A percentile compares a stretch with the other conserved stretches of the same genome.
Conservation (phyloP, 2,329 filamentous ascomycete species). For the Onygena corvina region DNA sequence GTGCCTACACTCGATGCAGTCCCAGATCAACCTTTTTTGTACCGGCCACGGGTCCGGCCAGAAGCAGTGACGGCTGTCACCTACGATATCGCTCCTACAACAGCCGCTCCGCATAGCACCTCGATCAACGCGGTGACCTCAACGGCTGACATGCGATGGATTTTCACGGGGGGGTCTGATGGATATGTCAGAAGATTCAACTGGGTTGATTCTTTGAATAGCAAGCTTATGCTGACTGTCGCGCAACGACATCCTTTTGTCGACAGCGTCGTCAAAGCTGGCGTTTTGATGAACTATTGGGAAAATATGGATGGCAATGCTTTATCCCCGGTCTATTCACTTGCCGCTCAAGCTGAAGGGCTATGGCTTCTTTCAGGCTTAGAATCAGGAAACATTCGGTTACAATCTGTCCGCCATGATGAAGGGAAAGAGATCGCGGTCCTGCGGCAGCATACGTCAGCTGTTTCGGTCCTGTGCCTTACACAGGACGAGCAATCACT, state of each 20-base stretch:
- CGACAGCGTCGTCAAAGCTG: slow-evolving; percentile 91
- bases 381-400: slow-evolving; percentile 81
- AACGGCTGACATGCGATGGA: slow-evolving; percentile 88
- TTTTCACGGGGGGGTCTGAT: slow-evolving; percentile 86
- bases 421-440: slow-evolving; percentile 81
- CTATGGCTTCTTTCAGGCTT: slow-evolving; percentile 85
- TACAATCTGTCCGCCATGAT: slow-evolving; percentile 86
- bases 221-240: slow-evolving; percentile 83
- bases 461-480: slow-evolving; percentile 75
- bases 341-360: slow-evolving; percentile 80
- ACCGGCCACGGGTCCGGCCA: slow-evolving; percentile 54
- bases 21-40: slow-evolving; percentile 21
- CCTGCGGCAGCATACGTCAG: slow-evolving; percentile 73
- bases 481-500: slow-evolving; percentile 76
- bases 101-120: slow-evolving; percentile 88
- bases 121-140: slow-evolving; percentile 87
- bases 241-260: slow-evolving; percentile 95
- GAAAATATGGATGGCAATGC: slow-evolving; percentile 74
- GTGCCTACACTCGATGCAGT: slow-evolving; percentile 31
- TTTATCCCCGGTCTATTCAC: slow-evolving; percentile 84
- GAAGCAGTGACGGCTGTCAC: slow-evolving; percentile 67
- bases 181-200: slow-evolving; percentile 97
- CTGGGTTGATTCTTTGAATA: slow-evolving; percentile 87
- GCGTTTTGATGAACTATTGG: slow-evolving; percentile 92
- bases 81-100: slow-evolving; percentile 95